These are phyloP conservation scores for Saraca asoca DNA, from an alignment of 331 rosid genomes.

Conservation along the genomic window DNA sequence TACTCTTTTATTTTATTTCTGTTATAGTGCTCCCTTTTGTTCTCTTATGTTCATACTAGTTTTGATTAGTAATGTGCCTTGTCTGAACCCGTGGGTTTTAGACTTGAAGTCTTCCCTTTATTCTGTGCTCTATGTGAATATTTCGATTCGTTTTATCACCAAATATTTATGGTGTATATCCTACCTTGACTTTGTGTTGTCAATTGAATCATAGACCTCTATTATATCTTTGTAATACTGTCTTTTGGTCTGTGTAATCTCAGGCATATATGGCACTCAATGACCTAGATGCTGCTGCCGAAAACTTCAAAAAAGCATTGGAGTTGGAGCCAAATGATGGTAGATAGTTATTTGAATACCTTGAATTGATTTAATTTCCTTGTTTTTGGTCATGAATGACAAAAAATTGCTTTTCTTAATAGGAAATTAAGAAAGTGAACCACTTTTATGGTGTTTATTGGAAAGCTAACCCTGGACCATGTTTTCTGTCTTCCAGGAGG, in stretches of 20 bases:
- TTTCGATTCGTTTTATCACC: neutral
- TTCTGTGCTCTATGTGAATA: conserved; percentile 18
- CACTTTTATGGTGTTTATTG: conserved; percentile 11
- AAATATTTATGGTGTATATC: neutral
- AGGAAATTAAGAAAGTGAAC: neutral
- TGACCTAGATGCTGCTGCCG: conserved; percentile 61
- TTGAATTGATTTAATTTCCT: conserved; percentile 1
- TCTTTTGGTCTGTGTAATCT: conserved; percentile 28
- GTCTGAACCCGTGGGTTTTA: neutral
- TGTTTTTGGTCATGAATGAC: neutral
- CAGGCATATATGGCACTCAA: conserved; percentile 62
- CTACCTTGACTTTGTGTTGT: conserved; percentile 15
- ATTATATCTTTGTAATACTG: conserved; percentile 14
- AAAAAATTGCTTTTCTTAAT: conserved; percentile 1
- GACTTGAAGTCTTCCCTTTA: conserved; percentile 1
- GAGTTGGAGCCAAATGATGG: conserved; percentile 71
- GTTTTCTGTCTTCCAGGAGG: conserved; percentile 34
- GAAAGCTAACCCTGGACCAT: conserved; percentile 6
- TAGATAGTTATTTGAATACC: conserved; percentile 34
- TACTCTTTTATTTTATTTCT: conserved; percentile 2
- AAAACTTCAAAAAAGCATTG: conserved; percentile 60
- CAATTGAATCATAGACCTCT: conserved; percentile 18
- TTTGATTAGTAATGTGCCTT: conserved; percentile 1
- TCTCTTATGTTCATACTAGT: neutral
- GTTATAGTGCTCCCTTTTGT: neutral